A percentile compares a stretch with the other conserved stretches of the same genome.
These are phyloP conservation scores for Penicillium sp. DNA, from an alignment of 2,329 filamentous ascomycete genomes.

Conservation along the genomic window DNA sequence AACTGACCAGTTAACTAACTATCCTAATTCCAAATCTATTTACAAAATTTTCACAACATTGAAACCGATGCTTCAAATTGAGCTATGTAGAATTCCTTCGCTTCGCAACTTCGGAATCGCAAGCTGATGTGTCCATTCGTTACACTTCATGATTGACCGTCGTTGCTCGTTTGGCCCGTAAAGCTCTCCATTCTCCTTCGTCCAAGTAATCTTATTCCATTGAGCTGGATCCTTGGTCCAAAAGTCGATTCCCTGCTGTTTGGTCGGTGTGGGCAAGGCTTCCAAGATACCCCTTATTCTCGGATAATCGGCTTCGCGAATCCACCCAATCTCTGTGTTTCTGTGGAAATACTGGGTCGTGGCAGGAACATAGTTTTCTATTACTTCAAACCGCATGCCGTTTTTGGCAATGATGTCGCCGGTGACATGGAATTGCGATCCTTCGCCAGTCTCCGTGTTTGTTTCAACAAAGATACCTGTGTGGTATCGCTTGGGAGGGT, in stretches of 20 bases:
- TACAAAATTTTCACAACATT: background rate
- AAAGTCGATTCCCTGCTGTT: constrained; percentile 10
- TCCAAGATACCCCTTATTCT: constrained; percentile 6
- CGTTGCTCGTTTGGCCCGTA: constrained; percentile 6
- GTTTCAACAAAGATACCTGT: constrained; percentile 5
- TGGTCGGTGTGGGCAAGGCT: constrained; percentile 7
- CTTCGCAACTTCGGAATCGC: constrained; percentile 5
- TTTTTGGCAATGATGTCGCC: constrained; percentile 7
- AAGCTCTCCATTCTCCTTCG: constrained; percentile 8
- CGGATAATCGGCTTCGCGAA: constrained; percentile 1
- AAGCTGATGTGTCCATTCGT: constrained; percentile 11
- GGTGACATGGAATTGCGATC: constrained; percentile 7
- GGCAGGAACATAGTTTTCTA: background rate
- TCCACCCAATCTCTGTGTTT: constrained; percentile 4
- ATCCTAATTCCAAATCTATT: background rate
- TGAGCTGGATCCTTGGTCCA: constrained; percentile 5
- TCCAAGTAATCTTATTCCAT: constrained; percentile 7
- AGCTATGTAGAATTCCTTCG: constrained; percentile 1
- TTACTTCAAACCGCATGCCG: constrained; percentile 10
- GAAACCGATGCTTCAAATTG: background rate
- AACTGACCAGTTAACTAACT: background rate
- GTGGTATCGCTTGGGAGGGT: constrained; percentile 4
- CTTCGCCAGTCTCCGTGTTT: background rate
- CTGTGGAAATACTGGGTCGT: background rate
- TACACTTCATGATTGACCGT: constrained; percentile 11